Evolutionary conservation across 73 alveolate species (phyloP).

Genomic region (Durusdinium trenchii): DNA sequence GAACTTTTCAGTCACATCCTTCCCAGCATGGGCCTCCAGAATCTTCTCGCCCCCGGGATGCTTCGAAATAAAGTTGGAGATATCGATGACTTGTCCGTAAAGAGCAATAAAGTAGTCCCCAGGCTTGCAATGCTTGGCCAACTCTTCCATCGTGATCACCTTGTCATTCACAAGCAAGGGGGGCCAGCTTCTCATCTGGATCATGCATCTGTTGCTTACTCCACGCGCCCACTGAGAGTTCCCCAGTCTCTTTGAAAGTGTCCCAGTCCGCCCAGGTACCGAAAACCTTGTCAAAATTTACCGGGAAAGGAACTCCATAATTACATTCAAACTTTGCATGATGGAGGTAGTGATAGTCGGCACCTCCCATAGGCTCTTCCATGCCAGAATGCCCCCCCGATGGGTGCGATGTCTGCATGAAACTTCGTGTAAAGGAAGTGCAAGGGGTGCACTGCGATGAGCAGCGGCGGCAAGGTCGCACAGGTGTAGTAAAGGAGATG

Average conservation of each 20-base stretch:
- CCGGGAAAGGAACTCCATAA: constrained; percentile 79
- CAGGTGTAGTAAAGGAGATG: constrained; percentile 50
- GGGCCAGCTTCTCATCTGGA: constrained; percentile 20
- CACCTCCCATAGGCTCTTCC: constrained; percentile 46
- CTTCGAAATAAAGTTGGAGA: constrained; percentile 48
- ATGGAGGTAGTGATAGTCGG: constrained; percentile 79
- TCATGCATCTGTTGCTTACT: constrained; percentile 77
- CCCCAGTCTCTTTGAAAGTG: constrained; percentile 48
- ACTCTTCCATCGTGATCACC: constrained; percentile 26
- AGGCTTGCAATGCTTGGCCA: constrained; percentile 20
- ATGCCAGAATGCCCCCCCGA: constrained; percentile 79
- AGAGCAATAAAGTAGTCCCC: constrained; percentile 69
- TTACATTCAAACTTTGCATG: constrained; percentile 89
- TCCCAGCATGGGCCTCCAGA: constrained; percentile 41
- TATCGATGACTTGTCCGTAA: constrained; percentile 62
- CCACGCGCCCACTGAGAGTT: constrained; percentile 41
- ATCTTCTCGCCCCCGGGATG: constrained; percentile 89
- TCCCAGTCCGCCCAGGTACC: constrained; percentile 86
- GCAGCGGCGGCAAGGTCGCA: constrained; percentile 65
- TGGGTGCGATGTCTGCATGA: constrained; percentile 81
- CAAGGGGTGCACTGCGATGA: constrained; percentile 36
- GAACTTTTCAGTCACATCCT: constrained; percentile 62
- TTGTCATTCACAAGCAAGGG: neutral
- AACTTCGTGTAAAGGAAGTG: constrained; percentile 91
- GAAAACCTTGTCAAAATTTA: constrained; percentile 67